Evolutionary conservation across 2,329 filamentous ascomycete genomes (phyloP), one percentile per base, ranked within the genome.

Genomic region (Periconia sp.): DNA sequence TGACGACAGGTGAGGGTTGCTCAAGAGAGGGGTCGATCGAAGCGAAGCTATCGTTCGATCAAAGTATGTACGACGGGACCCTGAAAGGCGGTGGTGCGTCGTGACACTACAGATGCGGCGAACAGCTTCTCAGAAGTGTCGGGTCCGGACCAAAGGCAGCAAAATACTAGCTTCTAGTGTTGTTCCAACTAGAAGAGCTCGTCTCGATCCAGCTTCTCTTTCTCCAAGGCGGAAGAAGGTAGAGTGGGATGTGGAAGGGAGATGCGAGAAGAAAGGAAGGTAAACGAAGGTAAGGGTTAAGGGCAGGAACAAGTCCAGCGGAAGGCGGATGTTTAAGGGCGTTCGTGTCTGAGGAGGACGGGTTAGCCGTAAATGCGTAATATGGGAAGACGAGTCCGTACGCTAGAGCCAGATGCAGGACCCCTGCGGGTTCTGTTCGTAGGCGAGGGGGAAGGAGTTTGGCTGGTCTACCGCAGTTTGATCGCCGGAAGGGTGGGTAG

Each of bases 271-370:
- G 29, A 32, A 28, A 23, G 31, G 24, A 40, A 26, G 22, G 36
- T 38, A 44, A 48, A 50, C 45, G 51, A 53, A 55, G 39, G 51
- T 49, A 46, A 45, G 31, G 40, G n/a, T n/a, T n/a, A n/a, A n/a
- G n/a, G n/a, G n/a, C n/a, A n/a, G n/a, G n/a, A n/a, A n/a, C n/a
- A n/a, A n/a, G n/a, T n/a, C n/a, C n/a, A n/a, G n/a, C n/a, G 18
- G 12, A 25, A 24, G 24, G 18, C 16, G 36, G 21, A 25, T 40
- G 36, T 40, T 40, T 40, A 32, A 40, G 29, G 25, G 21, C 18
- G 18, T 21, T 34, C 23, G 34, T 28, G 34, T 36, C 34, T 36
- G 17, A 35, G 19, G 23, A 25, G 30, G 11, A 21, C 15, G 30
- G 15, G 11, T 17, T 17, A 33, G 13, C 16, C 4, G 30, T 7